These are phyloP conservation scores for Cynara cardunculus DNA, from an alignment of 129 eudicot genomes.

Conservation along the genomic window DNA sequence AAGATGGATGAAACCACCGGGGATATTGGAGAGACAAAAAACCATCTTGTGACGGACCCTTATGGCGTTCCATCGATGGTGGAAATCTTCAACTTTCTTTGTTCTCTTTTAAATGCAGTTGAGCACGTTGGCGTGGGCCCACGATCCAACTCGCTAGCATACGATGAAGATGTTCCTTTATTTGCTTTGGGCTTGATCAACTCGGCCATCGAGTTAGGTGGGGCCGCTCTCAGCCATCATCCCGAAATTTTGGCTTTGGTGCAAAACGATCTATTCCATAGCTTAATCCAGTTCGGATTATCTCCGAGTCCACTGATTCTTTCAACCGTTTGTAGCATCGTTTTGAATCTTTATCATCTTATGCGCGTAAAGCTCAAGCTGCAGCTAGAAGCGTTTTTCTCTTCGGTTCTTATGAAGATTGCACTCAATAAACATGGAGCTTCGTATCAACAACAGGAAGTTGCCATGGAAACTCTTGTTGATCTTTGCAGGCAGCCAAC, in stretches of 20 bases:
- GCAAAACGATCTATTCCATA: constrained; percentile 67
- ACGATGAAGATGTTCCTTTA: constrained; percentile 81
- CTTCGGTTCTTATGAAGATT: constrained; percentile 57
- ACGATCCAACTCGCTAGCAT: constrained; percentile 58
- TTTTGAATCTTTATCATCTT: constrained; percentile 68
- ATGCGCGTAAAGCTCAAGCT: constrained; percentile 69
- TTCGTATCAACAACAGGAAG: constrained; percentile 81
- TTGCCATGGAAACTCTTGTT: constrained; percentile 81
- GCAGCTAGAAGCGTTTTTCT: constrained; percentile 78
- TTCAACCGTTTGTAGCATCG: constrained; percentile 77
- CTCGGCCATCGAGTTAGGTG: constrained; percentile 79
- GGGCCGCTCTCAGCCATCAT: constrained; percentile 53
- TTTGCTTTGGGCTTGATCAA: constrained; percentile 77
- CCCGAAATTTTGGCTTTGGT: constrained; percentile 60
- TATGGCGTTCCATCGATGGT: constrained; percentile 77
- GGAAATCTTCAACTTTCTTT: constrained; percentile 70
- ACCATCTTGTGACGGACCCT: constrained; percentile 47
- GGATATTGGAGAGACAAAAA: constrained; percentile 31
- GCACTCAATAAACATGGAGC: constrained; percentile 66
- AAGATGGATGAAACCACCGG: constrained; percentile 31
- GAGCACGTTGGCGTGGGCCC: constrained; percentile 52
- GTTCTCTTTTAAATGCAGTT: constrained; percentile 67
- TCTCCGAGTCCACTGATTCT: constrained; percentile 76
- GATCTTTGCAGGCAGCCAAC: constrained; percentile 72
- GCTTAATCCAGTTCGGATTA: constrained; percentile 72